Base-by-base conservation (phyloP, 768 basidiomycete species). In the Lentinula guzmanii region DNA sequence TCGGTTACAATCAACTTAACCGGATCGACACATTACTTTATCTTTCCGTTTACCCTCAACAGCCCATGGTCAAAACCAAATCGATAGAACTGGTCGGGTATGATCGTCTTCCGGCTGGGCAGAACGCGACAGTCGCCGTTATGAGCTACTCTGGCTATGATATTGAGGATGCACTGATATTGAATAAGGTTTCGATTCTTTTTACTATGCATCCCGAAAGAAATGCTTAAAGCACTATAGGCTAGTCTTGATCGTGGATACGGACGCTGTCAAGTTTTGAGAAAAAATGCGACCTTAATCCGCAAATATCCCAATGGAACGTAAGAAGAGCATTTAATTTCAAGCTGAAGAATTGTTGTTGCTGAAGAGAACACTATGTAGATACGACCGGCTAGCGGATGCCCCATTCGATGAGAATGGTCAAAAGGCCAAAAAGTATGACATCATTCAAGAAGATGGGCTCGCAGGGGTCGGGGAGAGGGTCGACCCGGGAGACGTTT, bases 131-230 rank as follows among this genome's bases (percentile, higher is more conserved):
- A 0, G 93, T 99, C 50, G 97, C 97, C 10, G 95, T 98, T 66
- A 99, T 99, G 97, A 95, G 93, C 72, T 99, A 91, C 75, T 97
- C 95, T 5, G 97, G 97, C 28, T 99, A 98, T 72, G 97, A 99
- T 80, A 99, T 99, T 65, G 97, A 99, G 77, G 97, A 99, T 72
- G 97, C 97, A 2, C 79, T 98, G 60, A 98, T 99, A 67, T 79
- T 96, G 62, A 99, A 99, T 74, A 94, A 89, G 79, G 93, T 86
- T 56, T 59, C 52, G 57, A 52, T 62, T 61, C 11, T 43, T 59
- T 28, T 48, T 52, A n/a, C n/a, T 34, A 16, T 15, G 11, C 28
- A 37, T 5, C 16, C 41, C 6, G 24, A 13, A 33, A n/a, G 15
- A 57, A 50, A 28, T 28, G 28, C 61, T 46, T n/a, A 37, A 33